Percentiles rank a stretch among this genome's conserved stretches.
phyloP scores from a whole-genome alignment of 164 flowering plant genomes.

The Litsea cubeba region DNA sequence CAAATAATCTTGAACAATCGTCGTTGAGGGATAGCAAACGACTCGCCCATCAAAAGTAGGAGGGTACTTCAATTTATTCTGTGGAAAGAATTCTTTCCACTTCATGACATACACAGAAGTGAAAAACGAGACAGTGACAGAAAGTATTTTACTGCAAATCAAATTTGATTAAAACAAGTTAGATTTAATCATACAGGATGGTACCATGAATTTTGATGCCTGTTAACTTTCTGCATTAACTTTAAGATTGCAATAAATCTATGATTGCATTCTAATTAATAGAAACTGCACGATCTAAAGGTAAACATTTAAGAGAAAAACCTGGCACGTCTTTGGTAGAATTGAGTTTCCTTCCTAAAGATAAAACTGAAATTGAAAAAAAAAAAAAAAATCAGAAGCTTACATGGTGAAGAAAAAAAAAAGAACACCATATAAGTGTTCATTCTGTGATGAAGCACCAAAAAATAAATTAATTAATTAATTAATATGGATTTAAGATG shows the following conservation, averaged over 20 bases:
- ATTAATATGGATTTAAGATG: neutral
- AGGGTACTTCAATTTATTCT: slow-evolving; percentile 46
- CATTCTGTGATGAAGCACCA: too few species aligned
- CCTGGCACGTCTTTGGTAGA: slow-evolving; percentile 63
- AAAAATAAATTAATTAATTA: neutral
- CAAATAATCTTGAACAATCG: slow-evolving; percentile 63
- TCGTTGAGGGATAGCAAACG: slow-evolving; percentile 64
- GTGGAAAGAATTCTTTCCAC: slow-evolving; percentile 65
- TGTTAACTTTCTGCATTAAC: too few species aligned
- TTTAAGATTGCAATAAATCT: neutral
- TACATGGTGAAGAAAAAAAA: neutral
- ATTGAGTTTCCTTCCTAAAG: slow-evolving; percentile 50
- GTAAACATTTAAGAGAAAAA: slow-evolving; percentile 14
- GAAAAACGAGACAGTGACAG: slow-evolving; percentile 61
- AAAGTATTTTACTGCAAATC: slow-evolving; percentile 68
- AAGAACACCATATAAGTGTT: neutral
- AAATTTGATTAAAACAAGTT: neutral
- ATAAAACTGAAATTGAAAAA: slow-evolving; percentile 55
- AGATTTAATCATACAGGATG: too few species aligned
- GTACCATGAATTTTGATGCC: neutral
- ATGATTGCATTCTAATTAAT: too few species aligned
- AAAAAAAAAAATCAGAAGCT: slow-evolving; percentile 7
- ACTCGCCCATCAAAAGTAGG: slow-evolving; percentile 88
- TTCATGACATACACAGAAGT: slow-evolving; percentile 52
- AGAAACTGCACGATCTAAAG: too few species aligned